Evolutionary conservation across 805 yeast genomes (phyloP).

Genomic region (Candida coleopterorum): DNA sequence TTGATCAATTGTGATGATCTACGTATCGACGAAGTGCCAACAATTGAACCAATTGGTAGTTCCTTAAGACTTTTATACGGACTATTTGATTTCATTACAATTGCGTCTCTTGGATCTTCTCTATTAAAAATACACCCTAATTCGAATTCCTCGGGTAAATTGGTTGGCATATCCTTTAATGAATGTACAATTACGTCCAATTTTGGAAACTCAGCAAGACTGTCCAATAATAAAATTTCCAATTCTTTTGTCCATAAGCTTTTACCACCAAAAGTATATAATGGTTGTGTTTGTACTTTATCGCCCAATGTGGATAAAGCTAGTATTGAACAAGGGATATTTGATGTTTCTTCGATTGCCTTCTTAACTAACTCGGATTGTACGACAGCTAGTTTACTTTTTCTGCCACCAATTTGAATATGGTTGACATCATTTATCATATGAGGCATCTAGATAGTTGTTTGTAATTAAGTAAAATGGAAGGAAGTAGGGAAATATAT

Average conservation of each 20-base stretch:
- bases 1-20: constrained; percentile 87
- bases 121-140: constrained; percentile 82
- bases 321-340: constrained; percentile 67
- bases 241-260: constrained; percentile 95
- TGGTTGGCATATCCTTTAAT: constrained; percentile 88
- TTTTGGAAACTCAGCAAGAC: constrained; percentile 57
- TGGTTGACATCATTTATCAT: constrained; percentile 13
- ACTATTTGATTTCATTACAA: constrained; percentile 66
- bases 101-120: constrained; percentile 91
- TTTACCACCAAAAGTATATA: constrained; percentile 94
- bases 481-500: too few relatives aligned
- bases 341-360: constrained; percentile 53
- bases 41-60: constrained; percentile 78
- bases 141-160: constrained; percentile 83
- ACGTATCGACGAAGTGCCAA: constrained; percentile 93
- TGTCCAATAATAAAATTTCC: constrained; percentile 66
- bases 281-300: constrained; percentile 75
- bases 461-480: too few relatives aligned
- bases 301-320: constrained; percentile 89
- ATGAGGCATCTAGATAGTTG: constrained; percentile 11
- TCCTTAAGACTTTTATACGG: constrained; percentile 63
- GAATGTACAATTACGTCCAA: constrained; percentile 91
- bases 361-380: constrained; percentile 76
- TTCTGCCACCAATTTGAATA: constrained; percentile 78
- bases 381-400: constrained; percentile 78